These are phyloP conservation scores for Zymoseptoria crescenta DNA, from an alignment of 2,329 filamentous ascomycete species.

Conservation along the genomic window DNA sequence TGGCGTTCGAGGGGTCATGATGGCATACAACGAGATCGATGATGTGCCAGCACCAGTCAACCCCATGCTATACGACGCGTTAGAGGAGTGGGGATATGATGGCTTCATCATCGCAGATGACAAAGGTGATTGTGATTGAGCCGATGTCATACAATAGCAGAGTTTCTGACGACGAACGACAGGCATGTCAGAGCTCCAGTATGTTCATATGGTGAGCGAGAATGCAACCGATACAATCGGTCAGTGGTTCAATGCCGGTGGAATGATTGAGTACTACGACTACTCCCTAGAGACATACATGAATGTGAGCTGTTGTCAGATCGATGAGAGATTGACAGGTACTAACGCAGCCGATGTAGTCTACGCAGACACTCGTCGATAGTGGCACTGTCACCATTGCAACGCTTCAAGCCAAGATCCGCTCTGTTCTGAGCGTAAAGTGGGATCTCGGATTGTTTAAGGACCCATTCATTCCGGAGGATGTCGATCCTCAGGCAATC, in stretches of 20 bases:
- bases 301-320: conserved; percentile 1
- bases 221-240: conserved; percentile 7
- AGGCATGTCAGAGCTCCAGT: conserved; percentile 10
- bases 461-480: conserved; percentile 10
- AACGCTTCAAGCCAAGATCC: conserved; percentile 9
- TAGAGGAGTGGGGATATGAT: conserved; percentile 10
- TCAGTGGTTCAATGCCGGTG: conserved; percentile 14
- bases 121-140: background rate
- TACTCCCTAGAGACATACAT: conserved; percentile 12
- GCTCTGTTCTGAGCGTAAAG: conserved; percentile 10
- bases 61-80: conserved; percentile 12
- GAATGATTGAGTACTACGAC: conserved; percentile 15
- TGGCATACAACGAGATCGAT: conserved; percentile 13
- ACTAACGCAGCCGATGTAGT: background rate
- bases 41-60: conserved; percentile 13
- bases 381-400: conserved; percentile 5
- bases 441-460: conserved; percentile 13
- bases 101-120: conserved; percentile 15
- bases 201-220: conserved; percentile 5
- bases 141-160: background rate
- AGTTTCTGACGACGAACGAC: background rate
- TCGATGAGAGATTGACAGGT: no score
- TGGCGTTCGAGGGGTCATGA: conserved; percentile 12
- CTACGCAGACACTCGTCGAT: conserved; percentile 5
- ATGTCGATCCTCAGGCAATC: conserved; percentile 7